Conservation (phyloP, 2,329 filamentous ascomycete genomes). For the Volutella citrinella region DNA sequence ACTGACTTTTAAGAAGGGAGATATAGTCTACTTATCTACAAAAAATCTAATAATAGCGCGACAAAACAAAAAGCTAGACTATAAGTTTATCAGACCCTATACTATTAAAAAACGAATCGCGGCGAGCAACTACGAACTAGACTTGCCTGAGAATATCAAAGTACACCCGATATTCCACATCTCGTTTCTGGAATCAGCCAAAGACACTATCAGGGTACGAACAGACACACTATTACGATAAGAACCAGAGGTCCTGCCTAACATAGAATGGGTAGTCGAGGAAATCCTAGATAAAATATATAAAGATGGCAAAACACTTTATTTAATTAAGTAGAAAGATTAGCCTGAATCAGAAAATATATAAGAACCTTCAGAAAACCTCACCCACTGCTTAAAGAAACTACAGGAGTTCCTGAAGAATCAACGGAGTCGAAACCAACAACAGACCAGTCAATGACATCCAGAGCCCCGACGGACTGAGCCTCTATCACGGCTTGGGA, state of each 20-base stretch:
- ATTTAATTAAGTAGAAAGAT: background rate
- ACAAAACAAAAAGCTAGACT: background rate
- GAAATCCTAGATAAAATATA: background rate
- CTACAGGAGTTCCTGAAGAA: background rate
- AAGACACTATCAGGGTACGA: background rate
- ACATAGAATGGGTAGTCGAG: background rate
- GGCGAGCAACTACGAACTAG: background rate
- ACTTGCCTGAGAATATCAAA: background rate
- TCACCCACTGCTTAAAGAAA: background rate
- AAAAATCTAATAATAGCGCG: background rate
- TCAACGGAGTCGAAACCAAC: too few relatives aligned
- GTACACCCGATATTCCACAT: background rate
- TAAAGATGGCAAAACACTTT: background rate
- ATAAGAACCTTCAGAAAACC: background rate
- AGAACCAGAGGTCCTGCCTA: background rate
- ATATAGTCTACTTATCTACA: background rate
- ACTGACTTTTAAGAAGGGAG: background rate
- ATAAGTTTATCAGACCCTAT: background rate
- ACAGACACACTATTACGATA: background rate
- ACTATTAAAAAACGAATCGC: background rate
- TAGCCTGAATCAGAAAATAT: background rate
- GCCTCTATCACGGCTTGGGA: too few relatives aligned
- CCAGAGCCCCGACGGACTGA: too few relatives aligned
- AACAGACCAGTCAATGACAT: background rate
- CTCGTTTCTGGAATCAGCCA: background rate